A percentile compares a stretch with the other conserved stretches of the same genome.
These are phyloP conservation scores for Malus asiatica DNA, from an alignment of 306 rosid species.

Conservation along the genomic window DNA sequence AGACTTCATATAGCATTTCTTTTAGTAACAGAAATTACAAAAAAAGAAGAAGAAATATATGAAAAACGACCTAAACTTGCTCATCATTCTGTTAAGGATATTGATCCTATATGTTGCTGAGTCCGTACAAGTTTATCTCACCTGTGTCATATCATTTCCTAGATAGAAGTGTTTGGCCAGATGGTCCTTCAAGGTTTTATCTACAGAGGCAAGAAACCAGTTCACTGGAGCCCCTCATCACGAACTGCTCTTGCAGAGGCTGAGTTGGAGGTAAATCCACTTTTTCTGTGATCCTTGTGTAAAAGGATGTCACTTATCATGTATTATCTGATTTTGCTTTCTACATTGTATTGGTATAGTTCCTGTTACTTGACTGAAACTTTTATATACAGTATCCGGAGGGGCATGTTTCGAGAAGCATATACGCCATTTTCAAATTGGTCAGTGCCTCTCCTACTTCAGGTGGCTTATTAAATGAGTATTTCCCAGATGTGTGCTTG, in stretches of 20 bases:
- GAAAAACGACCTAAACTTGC: not conserved
- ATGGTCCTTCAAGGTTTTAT: slow-evolving; percentile 90
- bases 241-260: slow-evolving; percentile 99
- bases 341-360: not conserved
- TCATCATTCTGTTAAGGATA: not conserved
- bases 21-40: not conserved
- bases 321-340: not conserved
- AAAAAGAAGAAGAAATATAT: not conserved
- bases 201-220: slow-evolving; percentile 95
- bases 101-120: not conserved
- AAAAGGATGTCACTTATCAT: not conserved
- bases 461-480: slow-evolving; percentile 53
- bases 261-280: slow-evolving; percentile 73
- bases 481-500: slow-evolving; percentile 66
- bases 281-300: not conserved
- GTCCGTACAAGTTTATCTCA: not conserved
- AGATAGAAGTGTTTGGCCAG: slow-evolving; percentile 98
- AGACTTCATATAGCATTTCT: not conserved
- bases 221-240: slow-evolving; percentile 99
- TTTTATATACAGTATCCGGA: slow-evolving; percentile 74
- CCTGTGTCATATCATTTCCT: slow-evolving; percentile 22
- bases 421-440: slow-evolving; percentile 74
- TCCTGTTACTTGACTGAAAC: slow-evolving; percentile 9
- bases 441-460: slow-evolving; percentile 42
- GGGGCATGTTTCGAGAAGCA: slow-evolving; percentile 84